A percentile compares a stretch with the other conserved stretches of the same genome.
Evolutionary conservation across 768 basidiomycete species (phyloP).

Genomic region (Kwoniella newhampshirensis): DNA sequence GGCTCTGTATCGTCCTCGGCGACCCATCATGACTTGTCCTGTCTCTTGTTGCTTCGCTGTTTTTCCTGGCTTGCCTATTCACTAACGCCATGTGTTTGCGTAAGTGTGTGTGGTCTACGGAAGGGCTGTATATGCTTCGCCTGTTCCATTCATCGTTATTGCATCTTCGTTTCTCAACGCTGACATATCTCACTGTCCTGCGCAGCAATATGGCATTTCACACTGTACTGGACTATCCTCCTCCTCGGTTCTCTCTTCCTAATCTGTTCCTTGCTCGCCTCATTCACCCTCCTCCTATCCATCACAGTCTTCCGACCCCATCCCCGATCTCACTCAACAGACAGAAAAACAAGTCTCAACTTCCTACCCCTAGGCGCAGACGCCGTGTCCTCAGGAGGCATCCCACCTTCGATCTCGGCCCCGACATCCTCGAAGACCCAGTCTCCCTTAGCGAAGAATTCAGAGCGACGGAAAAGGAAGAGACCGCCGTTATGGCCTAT

Average conservation of each 20-base stretch:
- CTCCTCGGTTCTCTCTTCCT: constrained; percentile 33
- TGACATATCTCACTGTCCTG: too few species aligned
- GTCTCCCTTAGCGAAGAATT: neutral
- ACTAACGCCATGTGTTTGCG: too few species aligned
- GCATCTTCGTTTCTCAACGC: too few species aligned
- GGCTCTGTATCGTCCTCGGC: neutral
- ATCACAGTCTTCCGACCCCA: constrained; percentile 20
- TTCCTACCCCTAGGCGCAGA: neutral
- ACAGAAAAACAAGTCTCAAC: neutral
- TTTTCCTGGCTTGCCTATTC: too few species aligned
- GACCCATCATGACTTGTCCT: neutral
- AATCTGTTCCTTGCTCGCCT: constrained; percentile 30
- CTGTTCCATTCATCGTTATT: too few species aligned
- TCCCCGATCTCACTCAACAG: neutral
- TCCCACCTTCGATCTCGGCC: too few species aligned
- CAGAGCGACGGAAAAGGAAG: constrained; percentile 13
- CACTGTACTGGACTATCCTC: constrained; percentile 45
- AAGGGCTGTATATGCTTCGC: too few species aligned
- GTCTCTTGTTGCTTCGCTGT: too few species aligned
- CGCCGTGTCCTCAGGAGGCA: too few species aligned
- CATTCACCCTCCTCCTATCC: constrained; percentile 33
- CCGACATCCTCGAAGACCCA: neutral
- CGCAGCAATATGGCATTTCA: constrained; percentile 48
- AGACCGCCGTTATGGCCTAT: constrained; percentile 46
- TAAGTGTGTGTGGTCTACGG: too few species aligned